Evolutionary conservation across 108 stramenopile genomes (phyloP).

Genomic region (Nitzschia inconspicua): DNA sequence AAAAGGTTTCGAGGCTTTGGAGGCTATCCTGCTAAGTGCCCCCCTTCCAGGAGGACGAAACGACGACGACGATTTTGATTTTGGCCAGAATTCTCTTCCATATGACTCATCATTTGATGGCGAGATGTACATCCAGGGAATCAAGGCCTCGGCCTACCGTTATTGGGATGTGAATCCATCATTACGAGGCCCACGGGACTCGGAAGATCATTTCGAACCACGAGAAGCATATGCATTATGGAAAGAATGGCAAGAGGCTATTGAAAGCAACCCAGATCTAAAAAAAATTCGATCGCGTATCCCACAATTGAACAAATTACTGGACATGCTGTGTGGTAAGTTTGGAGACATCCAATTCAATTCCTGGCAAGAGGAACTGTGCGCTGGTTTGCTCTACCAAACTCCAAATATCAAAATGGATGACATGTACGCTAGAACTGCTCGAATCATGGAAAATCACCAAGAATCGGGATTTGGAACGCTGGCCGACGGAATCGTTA

Average conservation of each 20-base stretch:
- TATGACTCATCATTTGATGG: too few relatives aligned
- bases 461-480: background rate
- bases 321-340: constrained; percentile 38
- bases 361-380: constrained; percentile 59
- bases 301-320: constrained; percentile 31
- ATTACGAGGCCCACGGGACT: constrained; percentile 14
- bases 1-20: constrained; percentile 54
- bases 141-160: constrained; percentile 42
- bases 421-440: constrained; percentile 53
- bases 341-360: constrained; percentile 25
- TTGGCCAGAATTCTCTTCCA: too few relatives aligned
- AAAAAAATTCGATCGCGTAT: constrained; percentile 29
- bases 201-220: constrained; percentile 45
- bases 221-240: constrained; percentile 42
- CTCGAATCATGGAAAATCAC: constrained; percentile 36
- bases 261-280: constrained; percentile 13
- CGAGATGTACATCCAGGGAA: constrained; percentile 19
- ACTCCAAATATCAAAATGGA: constrained; percentile 50
- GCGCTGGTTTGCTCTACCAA: constrained; percentile 66
- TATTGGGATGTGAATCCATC: constrained; percentile 81
- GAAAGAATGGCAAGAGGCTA: constrained; percentile 48
- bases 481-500: constrained; percentile 44
- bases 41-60: constrained; percentile 76
- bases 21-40: constrained; percentile 55
- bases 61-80: constrained; percentile 41